phyloP scores from a whole-genome alignment of 2,329 filamentous ascomycete species.

The Sporothrix schenckii region DNA sequence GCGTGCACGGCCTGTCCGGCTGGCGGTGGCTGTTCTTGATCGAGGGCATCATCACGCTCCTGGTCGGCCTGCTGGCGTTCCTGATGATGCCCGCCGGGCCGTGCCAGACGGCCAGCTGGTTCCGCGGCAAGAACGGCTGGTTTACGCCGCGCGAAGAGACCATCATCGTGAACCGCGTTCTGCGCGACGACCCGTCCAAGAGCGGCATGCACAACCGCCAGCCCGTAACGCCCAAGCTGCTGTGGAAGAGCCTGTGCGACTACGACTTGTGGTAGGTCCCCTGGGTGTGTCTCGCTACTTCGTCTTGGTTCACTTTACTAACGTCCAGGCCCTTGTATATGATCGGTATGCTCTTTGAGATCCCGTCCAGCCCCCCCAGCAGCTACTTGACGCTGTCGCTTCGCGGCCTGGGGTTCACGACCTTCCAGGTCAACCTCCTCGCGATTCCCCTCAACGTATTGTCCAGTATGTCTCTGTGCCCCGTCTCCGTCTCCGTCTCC shows the following conservation, averaged over 20 bases:
- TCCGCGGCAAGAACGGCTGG: conserved; percentile 59
- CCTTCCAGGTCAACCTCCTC: conserved; percentile 34
- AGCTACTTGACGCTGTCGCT: conserved; percentile 33
- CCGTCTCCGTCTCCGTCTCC: too few relatives aligned
- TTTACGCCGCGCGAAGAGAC: conserved; percentile 62
- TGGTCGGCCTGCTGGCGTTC: conserved; percentile 57
- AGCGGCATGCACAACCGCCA: conserved; percentile 64
- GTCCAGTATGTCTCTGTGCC: neutral
- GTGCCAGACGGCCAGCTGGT: conserved; percentile 58
- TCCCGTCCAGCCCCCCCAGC: conserved; percentile 25
- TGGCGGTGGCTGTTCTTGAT: conserved; percentile 60
- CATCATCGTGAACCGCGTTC: conserved; percentile 62
- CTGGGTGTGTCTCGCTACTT: too few relatives aligned
- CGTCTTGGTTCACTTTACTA: neutral
- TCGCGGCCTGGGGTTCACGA: conserved; percentile 30
- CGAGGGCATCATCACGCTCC: conserved; percentile 52
- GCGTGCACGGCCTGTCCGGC: conserved; percentile 43
- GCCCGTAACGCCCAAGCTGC: conserved; percentile 53
- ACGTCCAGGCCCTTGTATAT: conserved; percentile 27
- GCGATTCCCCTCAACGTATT: conserved; percentile 39
- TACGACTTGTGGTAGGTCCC: conserved; percentile 39
- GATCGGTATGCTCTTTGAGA: conserved; percentile 29
- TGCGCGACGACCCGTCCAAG: conserved; percentile 63
- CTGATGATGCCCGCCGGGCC: conserved; percentile 59
- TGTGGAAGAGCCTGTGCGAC: conserved; percentile 56